Conservation (phyloP, 2,329 filamentous ascomycete species). For the Cercospora beticola region DNA sequence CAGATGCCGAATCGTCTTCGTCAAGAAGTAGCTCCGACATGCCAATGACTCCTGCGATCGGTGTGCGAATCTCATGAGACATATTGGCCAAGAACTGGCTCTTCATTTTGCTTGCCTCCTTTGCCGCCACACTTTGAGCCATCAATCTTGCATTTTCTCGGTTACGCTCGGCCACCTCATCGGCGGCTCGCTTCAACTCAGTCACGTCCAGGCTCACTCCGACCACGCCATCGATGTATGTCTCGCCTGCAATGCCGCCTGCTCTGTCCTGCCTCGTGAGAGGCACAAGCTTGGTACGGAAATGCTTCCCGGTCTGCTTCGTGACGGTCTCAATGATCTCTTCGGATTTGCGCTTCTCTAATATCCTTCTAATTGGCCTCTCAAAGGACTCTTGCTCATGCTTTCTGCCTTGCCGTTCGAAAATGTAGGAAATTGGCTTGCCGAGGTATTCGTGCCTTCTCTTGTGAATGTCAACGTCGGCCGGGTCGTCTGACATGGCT, state of each 20-base stretch:
- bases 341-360: conserved; percentile 60
- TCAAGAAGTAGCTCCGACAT: conserved; percentile 75
- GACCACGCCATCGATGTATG: conserved; percentile 68
- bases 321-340: conserved; percentile 63
- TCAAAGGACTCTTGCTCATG: conserved; percentile 47
- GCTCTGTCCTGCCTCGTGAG: conserved; percentile 58
- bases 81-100: conserved; percentile 73
- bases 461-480: conserved; percentile 2
- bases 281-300: conserved; percentile 69
- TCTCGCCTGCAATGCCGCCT: conserved; percentile 52
- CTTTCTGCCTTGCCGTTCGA: conserved; percentile 41
- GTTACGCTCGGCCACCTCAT: conserved; percentile 62
- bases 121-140: conserved; percentile 74
- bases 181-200: conserved; percentile 64
- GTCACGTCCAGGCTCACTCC: conserved; percentile 80
- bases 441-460: conserved; percentile 48
- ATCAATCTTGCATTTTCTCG: conserved; percentile 66
- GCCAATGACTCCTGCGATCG: conserved; percentile 76
- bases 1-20: conserved; percentile 46
- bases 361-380: conserved; percentile 61
- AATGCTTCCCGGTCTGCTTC: conserved; percentile 63
- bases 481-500: conserved; percentile 38
- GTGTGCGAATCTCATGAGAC: conserved; percentile 46
- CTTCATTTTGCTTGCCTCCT: conserved; percentile 77
- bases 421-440: conserved; percentile 63